A percentile compares a stretch with the other conserved stretches of the same genome.
Conservation (phyloP, 2,329 filamentous ascomycete genomes). For the Fusarium sororula region DNA sequence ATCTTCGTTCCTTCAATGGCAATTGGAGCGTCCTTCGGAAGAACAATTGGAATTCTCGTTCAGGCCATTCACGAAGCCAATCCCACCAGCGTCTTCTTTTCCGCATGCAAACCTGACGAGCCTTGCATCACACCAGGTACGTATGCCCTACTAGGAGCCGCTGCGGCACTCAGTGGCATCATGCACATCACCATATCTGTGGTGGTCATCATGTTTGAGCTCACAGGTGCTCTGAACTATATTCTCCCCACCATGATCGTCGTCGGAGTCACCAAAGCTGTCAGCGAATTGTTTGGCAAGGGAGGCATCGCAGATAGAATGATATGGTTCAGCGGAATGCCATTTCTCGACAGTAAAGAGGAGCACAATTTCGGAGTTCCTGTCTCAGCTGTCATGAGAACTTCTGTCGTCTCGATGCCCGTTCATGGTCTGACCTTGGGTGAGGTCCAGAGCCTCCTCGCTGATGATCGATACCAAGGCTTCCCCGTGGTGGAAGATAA, state of each 20-base stretch:
- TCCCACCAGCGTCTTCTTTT: constrained; percentile 84
- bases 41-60: constrained; percentile 93
- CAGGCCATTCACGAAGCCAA: constrained; percentile 87
- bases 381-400: constrained; percentile 89
- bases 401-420: constrained; percentile 77
- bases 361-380: constrained; percentile 96
- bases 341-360: constrained; percentile 96
- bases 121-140: constrained; percentile 98
- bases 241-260: constrained; percentile 99
- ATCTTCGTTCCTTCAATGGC: constrained; percentile 99
- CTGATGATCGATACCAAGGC: constrained; percentile 85
- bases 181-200: constrained; percentile 98
- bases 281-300: constrained; percentile 90
- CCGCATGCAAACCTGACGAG: constrained; percentile 87
- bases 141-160: constrained; percentile 94
- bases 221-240: constrained; percentile 96
- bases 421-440: constrained; percentile 77
- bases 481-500: constrained; percentile 89
- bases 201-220: constrained; percentile 99
- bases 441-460: constrained; percentile 80
- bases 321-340: constrained; percentile 99
- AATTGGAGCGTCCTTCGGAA: constrained; percentile 91
- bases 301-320: constrained; percentile 97
- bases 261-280: constrained; percentile 93
- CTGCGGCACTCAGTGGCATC: constrained; percentile 89